phyloP scores from a whole-genome alignment of 139 green algal genomes.

The Pleodorina starrii region DNA sequence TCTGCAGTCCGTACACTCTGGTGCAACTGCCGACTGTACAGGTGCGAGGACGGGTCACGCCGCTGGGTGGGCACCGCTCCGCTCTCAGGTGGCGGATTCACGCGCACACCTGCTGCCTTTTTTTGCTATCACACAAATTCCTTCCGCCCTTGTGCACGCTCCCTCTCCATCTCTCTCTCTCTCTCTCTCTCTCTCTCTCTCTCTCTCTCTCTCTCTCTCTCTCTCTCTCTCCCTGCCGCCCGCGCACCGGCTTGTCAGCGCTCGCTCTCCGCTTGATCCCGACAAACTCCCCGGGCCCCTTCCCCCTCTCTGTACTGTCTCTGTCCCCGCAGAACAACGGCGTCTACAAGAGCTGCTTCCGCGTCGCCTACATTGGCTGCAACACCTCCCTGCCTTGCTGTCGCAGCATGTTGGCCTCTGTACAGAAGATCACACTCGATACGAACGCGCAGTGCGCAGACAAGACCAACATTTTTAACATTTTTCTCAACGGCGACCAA shows the following conservation, averaged over 20 bases:
- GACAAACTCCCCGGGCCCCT: not conserved
- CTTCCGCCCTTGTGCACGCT: not conserved
- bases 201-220: too few relatives aligned
- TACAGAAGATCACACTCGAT: slow-evolving; percentile 22
- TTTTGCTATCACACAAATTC: not conserved
- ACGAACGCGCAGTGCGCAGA: not conserved
- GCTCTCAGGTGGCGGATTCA: too few relatives aligned
- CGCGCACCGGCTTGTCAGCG: not conserved
- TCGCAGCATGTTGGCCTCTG: not conserved
- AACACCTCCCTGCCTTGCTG: not conserved
- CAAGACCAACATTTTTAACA: not conserved
- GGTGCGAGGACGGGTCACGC: not conserved
- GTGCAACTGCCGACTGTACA: not conserved
- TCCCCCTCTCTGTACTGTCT: not conserved
- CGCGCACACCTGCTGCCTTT: too few relatives aligned
- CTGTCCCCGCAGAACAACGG: not conserved
- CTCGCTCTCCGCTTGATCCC: not conserved
- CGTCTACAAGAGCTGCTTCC: slow-evolving; percentile 18
- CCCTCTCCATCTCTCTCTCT: not conserved
- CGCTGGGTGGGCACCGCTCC: not conserved
- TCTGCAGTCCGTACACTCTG: slow-evolving; percentile 22
- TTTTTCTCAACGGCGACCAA: not conserved
- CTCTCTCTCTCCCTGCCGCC: not conserved
- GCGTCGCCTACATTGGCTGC: slow-evolving; percentile 20
- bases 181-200: not conserved